These are phyloP conservation scores for Globisporangium rhizosaccharum DNA, from an alignment of 352 stramenopile species.

Conservation along the genomic window DNA sequence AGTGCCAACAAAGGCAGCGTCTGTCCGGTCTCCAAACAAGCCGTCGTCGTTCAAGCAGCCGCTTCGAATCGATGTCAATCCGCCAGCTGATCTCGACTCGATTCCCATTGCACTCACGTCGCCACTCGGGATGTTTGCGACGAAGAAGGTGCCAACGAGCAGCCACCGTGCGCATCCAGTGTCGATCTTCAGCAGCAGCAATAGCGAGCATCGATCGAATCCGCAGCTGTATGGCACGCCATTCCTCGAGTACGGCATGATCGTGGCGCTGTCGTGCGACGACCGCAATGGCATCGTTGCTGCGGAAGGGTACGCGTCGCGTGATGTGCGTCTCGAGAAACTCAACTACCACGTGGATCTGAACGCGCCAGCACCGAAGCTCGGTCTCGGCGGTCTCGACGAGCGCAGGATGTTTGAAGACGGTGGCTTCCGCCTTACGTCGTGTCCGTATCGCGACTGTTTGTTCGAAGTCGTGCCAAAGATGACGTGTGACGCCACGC, in stretches of 20 bases:
- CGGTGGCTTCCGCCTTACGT: conserved; percentile 30
- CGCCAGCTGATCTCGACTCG: conserved; percentile 11
- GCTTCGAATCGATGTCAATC: conserved; percentile 44
- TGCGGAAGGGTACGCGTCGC: conserved; percentile 49
- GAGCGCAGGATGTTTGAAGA: conserved; percentile 34
- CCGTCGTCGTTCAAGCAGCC: conserved; percentile 18
- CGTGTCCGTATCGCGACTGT: conserved; percentile 57
- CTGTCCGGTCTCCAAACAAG: conserved; percentile 7
- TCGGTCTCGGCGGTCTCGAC: conserved; percentile 41
- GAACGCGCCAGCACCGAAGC: conserved; percentile 19
- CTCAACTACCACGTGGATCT: conserved; percentile 28
- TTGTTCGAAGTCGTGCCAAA: conserved; percentile 71
- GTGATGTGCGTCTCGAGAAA: conserved; percentile 51
- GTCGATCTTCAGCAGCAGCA: conserved; percentile 23
- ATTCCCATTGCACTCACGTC: conserved; percentile 26
- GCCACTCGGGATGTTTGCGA: conserved; percentile 38
- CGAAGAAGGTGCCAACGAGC: conserved; percentile 31
- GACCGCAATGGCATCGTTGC: conserved; percentile 46
- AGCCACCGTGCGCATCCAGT: conserved; percentile 27
- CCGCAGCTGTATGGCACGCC: conserved; percentile 22
- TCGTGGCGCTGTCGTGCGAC: conserved; percentile 56
- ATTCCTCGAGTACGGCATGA: conserved; percentile 71
- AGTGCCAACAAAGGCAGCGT: conserved; percentile 4
- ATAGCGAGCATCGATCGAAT: conserved; percentile 19
- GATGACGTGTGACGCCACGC: conserved; percentile 68